A percentile compares a stretch with the other conserved stretches of the same genome.
phyloP scores from a whole-genome alignment of 768 basidiomycete species.

The Lentinula sp. region DNA sequence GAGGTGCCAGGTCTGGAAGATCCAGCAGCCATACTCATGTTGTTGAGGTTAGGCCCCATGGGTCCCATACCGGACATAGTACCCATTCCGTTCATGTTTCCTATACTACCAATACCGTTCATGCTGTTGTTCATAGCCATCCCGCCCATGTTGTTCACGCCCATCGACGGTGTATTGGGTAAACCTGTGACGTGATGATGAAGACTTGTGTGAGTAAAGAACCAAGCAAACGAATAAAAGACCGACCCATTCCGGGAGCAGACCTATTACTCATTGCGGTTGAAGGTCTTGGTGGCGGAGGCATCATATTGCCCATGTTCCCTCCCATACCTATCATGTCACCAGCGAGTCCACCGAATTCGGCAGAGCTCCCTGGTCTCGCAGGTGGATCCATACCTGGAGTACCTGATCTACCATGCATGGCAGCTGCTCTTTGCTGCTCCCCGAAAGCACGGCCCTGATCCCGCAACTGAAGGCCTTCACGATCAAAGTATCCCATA shows the following conservation, averaged over 20 bases:
- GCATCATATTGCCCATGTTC: conserved; percentile 4
- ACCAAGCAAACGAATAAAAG: neutral
- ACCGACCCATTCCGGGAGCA: conserved; percentile 1
- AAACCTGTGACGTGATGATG: neutral
- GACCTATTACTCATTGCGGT: conserved; percentile 1
- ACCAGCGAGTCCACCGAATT: neutral
- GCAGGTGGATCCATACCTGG: neutral
- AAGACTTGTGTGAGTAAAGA: neutral
- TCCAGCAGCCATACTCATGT: neutral
- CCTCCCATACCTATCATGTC: neutral
- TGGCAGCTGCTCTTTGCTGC: neutral
- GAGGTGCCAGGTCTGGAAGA: conserved; percentile 8
- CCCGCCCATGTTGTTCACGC: neutral
- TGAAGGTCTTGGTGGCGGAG: conserved; percentile 4
- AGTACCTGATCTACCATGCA: neutral
- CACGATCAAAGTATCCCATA: neutral
- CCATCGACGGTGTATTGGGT: neutral
- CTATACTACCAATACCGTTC: neutral
- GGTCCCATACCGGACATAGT: neutral
- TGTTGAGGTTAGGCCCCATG: neutral
- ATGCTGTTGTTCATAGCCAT: neutral
- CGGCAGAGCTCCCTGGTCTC: conserved; percentile 1
- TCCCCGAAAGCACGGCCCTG: neutral
- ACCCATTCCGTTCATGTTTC: neutral
- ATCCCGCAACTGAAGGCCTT: neutral